phyloP scores from a whole-genome alignment of 768 basidiomycete species.

The Lentinula boryana region DNA sequence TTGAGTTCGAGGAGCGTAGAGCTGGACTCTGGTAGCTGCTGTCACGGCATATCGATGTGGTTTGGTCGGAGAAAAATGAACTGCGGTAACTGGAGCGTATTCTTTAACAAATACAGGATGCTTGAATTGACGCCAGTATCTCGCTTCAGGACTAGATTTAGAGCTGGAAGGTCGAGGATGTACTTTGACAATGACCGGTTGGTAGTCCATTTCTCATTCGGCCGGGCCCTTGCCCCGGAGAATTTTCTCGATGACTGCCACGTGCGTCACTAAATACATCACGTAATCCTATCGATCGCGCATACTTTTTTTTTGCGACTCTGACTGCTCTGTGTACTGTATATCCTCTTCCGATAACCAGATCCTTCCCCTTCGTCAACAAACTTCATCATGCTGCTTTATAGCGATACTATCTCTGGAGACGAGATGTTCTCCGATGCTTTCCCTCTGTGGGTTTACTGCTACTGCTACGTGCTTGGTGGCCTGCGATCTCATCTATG shows the following conservation, averaged over 20 bases:
- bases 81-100: constrained; percentile 91
- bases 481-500: background rate
- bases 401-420: constrained; percentile 60
- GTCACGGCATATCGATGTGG: constrained; percentile 97
- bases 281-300: constrained; percentile 20
- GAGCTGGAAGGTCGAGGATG: constrained; percentile 46
- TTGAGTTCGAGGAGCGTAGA: constrained; percentile 95
- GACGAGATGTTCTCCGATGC: constrained; percentile 97
- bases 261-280: background rate
- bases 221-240: background rate
- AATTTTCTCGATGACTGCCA: background rate
- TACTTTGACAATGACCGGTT: constrained; percentile 65
- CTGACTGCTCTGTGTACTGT: constrained; percentile 6
- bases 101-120: constrained; percentile 94
- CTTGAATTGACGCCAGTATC: constrained; percentile 85
- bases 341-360: constrained; percentile 9
- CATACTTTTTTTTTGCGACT: constrained; percentile 12
- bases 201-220: constrained; percentile 57
- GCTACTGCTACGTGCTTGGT: background rate
- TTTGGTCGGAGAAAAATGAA: constrained; percentile 83
- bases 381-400: constrained; percentile 60
- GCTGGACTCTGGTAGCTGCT: constrained; percentile 87
- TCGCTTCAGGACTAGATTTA: constrained; percentile 67
- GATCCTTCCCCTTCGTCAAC: constrained; percentile 14
- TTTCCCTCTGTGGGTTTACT: constrained; percentile 64